Evolutionary conservation across 805 yeast genomes (phyloP).

Genomic region (Cyberlindnera nakhonratchasimensis): DNA sequence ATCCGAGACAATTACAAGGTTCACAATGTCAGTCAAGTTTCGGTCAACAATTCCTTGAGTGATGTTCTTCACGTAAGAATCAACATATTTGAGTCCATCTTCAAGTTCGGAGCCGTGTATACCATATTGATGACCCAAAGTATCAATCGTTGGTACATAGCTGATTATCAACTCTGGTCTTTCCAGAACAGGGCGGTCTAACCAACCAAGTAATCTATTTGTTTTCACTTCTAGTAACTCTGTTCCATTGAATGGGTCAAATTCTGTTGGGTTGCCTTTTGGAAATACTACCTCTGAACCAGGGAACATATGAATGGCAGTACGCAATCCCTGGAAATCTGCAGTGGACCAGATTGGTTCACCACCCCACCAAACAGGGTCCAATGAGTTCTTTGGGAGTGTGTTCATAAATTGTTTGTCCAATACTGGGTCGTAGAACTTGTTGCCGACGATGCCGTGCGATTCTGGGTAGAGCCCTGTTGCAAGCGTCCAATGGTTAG

Average conservation of each 20-base stretch:
- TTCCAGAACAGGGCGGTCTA: constrained; percentile 50
- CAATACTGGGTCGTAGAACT: constrained; percentile 61
- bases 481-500: constrained; percentile 88
- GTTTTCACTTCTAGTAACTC: constrained; percentile 58
- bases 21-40: constrained; percentile 61
- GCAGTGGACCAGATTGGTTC: constrained; percentile 89
- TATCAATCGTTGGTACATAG: constrained; percentile 79
- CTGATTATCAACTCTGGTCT: constrained; percentile 77
- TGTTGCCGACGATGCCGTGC: constrained; percentile 86
- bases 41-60: constrained; percentile 47
- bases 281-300: constrained; percentile 74
- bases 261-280: constrained; percentile 44
- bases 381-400: constrained; percentile 48
- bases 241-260: constrained; percentile 61
- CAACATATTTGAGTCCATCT: constrained; percentile 59
- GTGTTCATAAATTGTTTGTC: constrained; percentile 61
- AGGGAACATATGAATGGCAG: constrained; percentile 97
- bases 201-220: constrained; percentile 58
- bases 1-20: constrained; percentile 77
- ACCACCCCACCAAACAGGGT: constrained; percentile 80
- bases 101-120: constrained; percentile 56
- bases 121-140: constrained; percentile 73
- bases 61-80: constrained; percentile 53
- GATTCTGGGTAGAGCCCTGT: constrained; percentile 82
- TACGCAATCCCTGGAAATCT: constrained; percentile 49